These are phyloP conservation scores for Tylopilus sp. DNA, from an alignment of 768 basidiomycete genomes.

Conservation along the genomic window DNA sequence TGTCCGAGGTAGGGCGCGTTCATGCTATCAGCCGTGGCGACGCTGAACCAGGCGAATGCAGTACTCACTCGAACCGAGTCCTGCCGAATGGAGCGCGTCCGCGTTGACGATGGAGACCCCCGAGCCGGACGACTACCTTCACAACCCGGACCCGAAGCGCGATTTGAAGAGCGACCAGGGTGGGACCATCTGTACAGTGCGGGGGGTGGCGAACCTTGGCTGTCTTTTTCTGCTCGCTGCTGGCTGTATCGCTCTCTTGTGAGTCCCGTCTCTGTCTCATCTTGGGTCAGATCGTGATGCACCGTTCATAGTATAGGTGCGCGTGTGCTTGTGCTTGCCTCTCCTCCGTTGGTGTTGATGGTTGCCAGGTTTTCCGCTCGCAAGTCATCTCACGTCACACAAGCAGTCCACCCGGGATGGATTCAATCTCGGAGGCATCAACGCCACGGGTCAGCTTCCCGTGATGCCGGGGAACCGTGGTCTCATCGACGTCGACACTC, in stretches of 20 bases:
- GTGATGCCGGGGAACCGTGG: conserved; percentile 40
- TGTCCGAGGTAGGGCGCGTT: conserved; percentile 19
- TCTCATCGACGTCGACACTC: conserved; percentile 56
- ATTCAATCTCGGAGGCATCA: conserved; percentile 75
- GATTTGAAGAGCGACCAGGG: conserved; percentile 53
- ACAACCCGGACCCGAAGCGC: conserved; percentile 57
- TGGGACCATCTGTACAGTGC: conserved; percentile 55
- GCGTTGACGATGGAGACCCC: conserved; percentile 40
- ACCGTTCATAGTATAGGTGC: conserved; percentile 16
- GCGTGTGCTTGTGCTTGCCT: neutral
- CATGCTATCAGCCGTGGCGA: neutral
- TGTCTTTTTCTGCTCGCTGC: conserved; percentile 57
- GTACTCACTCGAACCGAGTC: conserved; percentile 41
- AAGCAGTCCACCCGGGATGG: conserved; percentile 44
- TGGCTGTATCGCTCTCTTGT: conserved; percentile 55
- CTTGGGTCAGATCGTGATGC: neutral
- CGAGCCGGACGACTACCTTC: conserved; percentile 64
- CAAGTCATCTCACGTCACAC: conserved; percentile 42
- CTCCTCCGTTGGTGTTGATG: neutral
- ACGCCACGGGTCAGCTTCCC: conserved; percentile 66
- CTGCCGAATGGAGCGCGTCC: conserved; percentile 48
- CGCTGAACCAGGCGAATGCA: conserved; percentile 11
- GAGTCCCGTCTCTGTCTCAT: conserved; percentile 26
- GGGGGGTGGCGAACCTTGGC: conserved; percentile 66
- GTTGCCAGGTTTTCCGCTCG: conserved; percentile 45